Base-by-base conservation (phyloP, 2,329 filamentous ascomycete genomes). In the Cordyceps fumosorosea region DNA sequence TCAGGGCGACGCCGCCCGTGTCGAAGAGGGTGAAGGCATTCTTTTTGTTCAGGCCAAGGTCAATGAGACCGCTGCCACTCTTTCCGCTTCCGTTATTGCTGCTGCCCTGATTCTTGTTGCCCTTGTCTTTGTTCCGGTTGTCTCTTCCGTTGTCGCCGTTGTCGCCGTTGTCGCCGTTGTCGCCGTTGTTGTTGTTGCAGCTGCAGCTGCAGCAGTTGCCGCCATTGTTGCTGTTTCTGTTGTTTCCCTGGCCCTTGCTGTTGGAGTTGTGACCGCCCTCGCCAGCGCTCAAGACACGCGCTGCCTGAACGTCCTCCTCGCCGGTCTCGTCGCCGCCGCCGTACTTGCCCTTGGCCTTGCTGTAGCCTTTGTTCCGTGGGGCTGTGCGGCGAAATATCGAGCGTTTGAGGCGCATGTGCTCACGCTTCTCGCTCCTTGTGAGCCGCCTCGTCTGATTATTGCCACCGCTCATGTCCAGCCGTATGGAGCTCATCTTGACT, bases 381-480 rank as follows among this genome's bases (percentile, higher is more conserved):
- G 16, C 22, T 16, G 10, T 18, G 18, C 56, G 47, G 18, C 22
- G 47, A 3, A 10, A 2, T 4, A 44, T 1, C 14, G 34, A 51
- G 10, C 56, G 56, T 34, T 26, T 32, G 8, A 50, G 16, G 20
- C n/a, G 22, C 44, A 24, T 37, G n/a, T 26, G 55, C n/a, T 29
- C 55, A 7, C 26, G 55, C 42, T 57, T n/a, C 29, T 57, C 26
- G 11, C 22, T 7, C 11, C 47, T 48, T n/a, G 5, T 34, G n/a
- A 20, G 26, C n/a, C n/a, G 12, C 8, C 5, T 24, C 3, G 11
- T 40, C n/a, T 40, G 34, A 1, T 48, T 34, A 42, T 47, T 34
- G 44, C 55, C 44, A 42, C 45, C 29, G 22, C 57, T 29, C 57
- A 60, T 60, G n/a, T 45, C 57, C 37, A 60, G 48, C 22, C 16